phyloP scores from a whole-genome alignment of 257 asterid species.

The Ilex aquifolium region DNA sequence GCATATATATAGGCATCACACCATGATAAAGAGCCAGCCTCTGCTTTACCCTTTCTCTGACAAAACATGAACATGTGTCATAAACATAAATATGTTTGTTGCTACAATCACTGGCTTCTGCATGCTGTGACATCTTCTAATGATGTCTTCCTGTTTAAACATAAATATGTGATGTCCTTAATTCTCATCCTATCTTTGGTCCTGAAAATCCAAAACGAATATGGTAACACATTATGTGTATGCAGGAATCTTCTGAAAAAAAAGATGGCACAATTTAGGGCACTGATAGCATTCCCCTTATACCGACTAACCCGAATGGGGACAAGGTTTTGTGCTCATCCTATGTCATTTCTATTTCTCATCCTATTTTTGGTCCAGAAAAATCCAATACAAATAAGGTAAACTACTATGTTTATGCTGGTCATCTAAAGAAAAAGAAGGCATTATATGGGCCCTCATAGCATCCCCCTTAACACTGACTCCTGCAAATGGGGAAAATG shows the following conservation, averaged over 20 bases:
- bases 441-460: not conserved
- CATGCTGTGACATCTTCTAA: slow-evolving; percentile 83
- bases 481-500: too few relatives aligned
- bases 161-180: slow-evolving; percentile 5
- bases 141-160: slow-evolving; percentile 69
- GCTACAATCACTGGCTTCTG: slow-evolving; percentile 95
- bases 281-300: too few relatives aligned
- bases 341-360: too few relatives aligned
- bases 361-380: too few relatives aligned
- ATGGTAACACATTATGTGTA: too few relatives aligned
- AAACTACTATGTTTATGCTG: not conserved
- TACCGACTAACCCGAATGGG: too few relatives aligned
- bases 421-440: too few relatives aligned
- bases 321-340: too few relatives aligned
- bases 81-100: slow-evolving; percentile 63
- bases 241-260: too few relatives aligned
- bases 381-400: not conserved
- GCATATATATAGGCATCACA: slow-evolving; percentile 81
- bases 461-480: too few relatives aligned
- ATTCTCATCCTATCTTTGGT: slow-evolving; percentile 2
- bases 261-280: too few relatives aligned
- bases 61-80: not conserved
- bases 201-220: not conserved
- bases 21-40: slow-evolving; percentile 86
- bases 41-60: slow-evolving; percentile 90